Evolutionary conservation across 495 filamentous ascomycete genomes (phyloP).

Genomic region (Monascus purpureus): DNA sequence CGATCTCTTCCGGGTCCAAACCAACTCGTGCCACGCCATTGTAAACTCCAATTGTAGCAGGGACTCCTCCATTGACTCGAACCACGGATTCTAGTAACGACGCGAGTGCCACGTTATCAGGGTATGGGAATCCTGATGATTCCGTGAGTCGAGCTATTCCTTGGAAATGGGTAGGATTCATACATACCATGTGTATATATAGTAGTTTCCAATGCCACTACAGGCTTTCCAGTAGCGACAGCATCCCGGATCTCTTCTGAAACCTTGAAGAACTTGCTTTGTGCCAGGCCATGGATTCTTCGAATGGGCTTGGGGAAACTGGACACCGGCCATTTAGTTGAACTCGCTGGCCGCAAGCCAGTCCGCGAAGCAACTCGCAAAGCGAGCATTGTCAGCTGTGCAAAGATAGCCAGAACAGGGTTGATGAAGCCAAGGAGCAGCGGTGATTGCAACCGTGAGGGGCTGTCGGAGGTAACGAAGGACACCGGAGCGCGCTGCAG

Average conservation of each 20-base stretch:
- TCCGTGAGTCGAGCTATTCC: conserved; percentile 1
- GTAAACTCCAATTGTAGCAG: conserved; percentile 82
- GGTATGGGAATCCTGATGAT: conserved; percentile 64
- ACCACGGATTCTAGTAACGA: conserved; percentile 59
- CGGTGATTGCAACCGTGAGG: conserved; percentile 8
- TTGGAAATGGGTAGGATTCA: conserved; percentile 4
- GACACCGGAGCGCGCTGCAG: too few species aligned
- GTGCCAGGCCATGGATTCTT: conserved; percentile 18
- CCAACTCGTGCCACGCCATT: conserved; percentile 74
- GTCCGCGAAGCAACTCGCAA: conserved; percentile 14
- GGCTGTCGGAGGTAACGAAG: conserved; percentile 19
- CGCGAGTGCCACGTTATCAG: conserved; percentile 62
- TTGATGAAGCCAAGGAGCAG: conserved; percentile 5
- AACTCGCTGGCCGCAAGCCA: conserved; percentile 7
- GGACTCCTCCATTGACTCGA: conserved; percentile 67
- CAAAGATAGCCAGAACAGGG: too few species aligned
- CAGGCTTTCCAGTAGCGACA: conserved; percentile 52
- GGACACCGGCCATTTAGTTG: conserved; percentile 1
- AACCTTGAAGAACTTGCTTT: conserved; percentile 49
- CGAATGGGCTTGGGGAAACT: conserved; percentile 7
- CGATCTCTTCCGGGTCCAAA: conserved; percentile 52
- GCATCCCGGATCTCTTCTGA: conserved; percentile 76
- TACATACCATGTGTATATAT: conserved; percentile 74
- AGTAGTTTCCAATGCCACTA: conserved; percentile 86
- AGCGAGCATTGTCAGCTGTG: conserved; percentile 14